phyloP scores from a whole-genome alignment of 2,329 filamentous ascomycete species.

The Aphanocladium album region DNA sequence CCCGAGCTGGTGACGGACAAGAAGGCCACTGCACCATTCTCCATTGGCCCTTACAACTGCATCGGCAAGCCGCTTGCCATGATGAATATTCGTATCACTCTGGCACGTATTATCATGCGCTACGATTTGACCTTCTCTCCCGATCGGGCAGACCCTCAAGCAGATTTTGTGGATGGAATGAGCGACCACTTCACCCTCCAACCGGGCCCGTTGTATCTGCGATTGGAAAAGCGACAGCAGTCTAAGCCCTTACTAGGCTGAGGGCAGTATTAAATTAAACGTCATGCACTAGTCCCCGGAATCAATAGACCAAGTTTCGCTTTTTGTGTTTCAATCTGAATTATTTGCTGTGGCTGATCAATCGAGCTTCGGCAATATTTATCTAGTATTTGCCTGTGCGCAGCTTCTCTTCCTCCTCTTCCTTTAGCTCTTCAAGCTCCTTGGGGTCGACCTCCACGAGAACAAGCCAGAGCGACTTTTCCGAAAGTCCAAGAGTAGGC shows the following conservation, averaged over 20 bases:
- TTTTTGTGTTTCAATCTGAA: too few species aligned
- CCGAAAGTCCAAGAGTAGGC: constrained; percentile 5
- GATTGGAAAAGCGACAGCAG: not conserved
- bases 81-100: not conserved
- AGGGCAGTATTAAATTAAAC: too few species aligned
- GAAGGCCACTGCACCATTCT: constrained; percentile 4
- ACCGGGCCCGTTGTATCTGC: not conserved
- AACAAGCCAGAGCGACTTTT: constrained; percentile 11
- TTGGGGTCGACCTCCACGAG: constrained; percentile 1
- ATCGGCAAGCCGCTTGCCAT: constrained; percentile 8
- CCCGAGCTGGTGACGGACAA: constrained; percentile 16
- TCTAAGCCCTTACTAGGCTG: too few species aligned
- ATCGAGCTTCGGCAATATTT: too few species aligned
- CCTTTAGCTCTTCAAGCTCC: not conserved
- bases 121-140: not conserved
- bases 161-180: not conserved
- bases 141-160: not conserved
- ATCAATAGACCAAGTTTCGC: too few species aligned
- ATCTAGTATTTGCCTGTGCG: not conserved
- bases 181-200: constrained; percentile 1
- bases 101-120: constrained; percentile 1
- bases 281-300: too few species aligned
- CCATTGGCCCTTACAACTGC: constrained; percentile 4
- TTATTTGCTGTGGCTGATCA: too few species aligned
- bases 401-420: not conserved